Evolutionary conservation across 2,329 filamentous ascomycete genomes (phyloP).

Genomic region (Stagonosporopsis chrysanthemi): DNA sequence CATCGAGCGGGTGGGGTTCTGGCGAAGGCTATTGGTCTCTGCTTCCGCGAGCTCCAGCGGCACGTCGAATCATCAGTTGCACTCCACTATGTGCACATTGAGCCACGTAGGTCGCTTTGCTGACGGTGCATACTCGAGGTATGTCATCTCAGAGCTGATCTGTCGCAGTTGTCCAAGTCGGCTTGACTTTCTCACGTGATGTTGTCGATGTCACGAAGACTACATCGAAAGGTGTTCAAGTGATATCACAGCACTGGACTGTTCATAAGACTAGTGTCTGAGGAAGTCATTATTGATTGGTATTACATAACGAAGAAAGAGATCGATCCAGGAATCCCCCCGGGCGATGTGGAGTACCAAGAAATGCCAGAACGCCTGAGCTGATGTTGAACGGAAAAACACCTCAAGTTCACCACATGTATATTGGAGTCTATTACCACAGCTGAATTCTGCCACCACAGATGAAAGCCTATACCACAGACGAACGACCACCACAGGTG

Average conservation of each 20-base stretch:
- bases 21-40: constrained; percentile 3
- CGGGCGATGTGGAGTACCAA: background rate
- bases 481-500: too few species aligned
- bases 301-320: background rate
- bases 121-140: too few species aligned
- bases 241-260: background rate
- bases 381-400: background rate
- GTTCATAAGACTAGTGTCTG: background rate
- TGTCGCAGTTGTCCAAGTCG: background rate
- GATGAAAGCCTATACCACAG: too few species aligned
- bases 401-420: too few species aligned
- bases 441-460: too few species aligned
- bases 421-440: too few species aligned
- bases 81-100: constrained; percentile 4
- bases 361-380: background rate
- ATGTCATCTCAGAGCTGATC: too few species aligned
- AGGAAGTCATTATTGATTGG: background rate
- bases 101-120: background rate
- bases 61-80: background rate
- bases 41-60: background rate
- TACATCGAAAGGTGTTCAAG: background rate
- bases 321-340: background rate
- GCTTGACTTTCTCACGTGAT: background rate
- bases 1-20: constrained; percentile 10
- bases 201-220: background rate